These are phyloP conservation scores for Ophiognomonia clavigignenti-juglandacearum DNA, from an alignment of 2,329 filamentous ascomycete genomes.

Conservation along the genomic window DNA sequence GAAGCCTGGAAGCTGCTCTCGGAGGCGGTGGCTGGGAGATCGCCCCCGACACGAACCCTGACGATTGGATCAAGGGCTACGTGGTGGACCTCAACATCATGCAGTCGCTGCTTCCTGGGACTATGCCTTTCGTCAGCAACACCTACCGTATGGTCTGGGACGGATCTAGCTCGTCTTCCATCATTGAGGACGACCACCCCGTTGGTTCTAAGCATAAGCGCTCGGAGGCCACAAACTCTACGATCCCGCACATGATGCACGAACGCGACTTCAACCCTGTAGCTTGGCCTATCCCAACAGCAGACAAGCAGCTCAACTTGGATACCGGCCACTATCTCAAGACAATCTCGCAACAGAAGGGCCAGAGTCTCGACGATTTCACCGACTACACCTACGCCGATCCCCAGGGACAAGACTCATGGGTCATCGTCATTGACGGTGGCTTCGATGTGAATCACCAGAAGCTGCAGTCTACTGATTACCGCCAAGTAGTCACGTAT, in stretches of 20 bases:
- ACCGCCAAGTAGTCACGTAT: not conserved
- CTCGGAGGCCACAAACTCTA: not conserved
- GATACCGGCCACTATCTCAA: not conserved
- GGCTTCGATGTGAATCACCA: constrained; percentile 4
- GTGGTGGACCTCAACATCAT: constrained; percentile 9
- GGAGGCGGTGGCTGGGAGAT: constrained; percentile 2
- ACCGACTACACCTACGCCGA: constrained; percentile 5
- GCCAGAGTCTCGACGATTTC: not conserved
- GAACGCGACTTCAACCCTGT: not conserved
- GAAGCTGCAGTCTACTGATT: not conserved
- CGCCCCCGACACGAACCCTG: not conserved
- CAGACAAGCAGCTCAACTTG: not conserved
- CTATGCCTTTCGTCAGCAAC: constrained; percentile 1
- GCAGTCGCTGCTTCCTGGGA: constrained; percentile 2
- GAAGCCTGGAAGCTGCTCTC: constrained; percentile 1
- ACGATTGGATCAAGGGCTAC: not conserved
- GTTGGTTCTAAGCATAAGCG: not conserved
- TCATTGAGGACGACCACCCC: not conserved
- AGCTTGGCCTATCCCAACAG: not conserved
- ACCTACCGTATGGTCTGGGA: constrained; percentile 4
- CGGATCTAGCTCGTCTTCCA: not conserved
- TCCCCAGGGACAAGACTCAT: not conserved
- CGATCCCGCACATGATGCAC: not conserved
- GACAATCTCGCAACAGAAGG: constrained; percentile 10
- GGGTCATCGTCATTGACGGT: constrained; percentile 4